phyloP scores from a whole-genome alignment of 2,329 filamentous ascomycete genomes.

The Annulohypoxylon truncatum region DNA sequence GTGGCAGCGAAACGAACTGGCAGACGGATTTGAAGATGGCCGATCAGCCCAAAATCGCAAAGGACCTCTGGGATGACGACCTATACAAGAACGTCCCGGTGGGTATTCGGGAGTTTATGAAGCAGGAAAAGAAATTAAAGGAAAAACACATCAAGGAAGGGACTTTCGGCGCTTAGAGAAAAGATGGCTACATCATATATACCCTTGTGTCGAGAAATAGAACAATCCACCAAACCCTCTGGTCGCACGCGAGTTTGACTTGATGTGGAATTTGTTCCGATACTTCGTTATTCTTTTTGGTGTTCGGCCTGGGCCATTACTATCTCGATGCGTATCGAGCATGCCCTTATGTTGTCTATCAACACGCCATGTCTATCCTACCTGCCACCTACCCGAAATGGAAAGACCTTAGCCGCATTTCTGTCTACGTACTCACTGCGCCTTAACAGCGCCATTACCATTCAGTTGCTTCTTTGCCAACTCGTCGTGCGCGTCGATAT shows the following conservation, averaged over 20 bases:
- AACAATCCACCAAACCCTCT: conserved; percentile 15
- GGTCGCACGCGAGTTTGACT: conserved; percentile 13
- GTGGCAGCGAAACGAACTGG: conserved; percentile 79
- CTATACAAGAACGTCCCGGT: conserved; percentile 86
- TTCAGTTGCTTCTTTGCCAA: conserved; percentile 65
- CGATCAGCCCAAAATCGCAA: conserved; percentile 56
- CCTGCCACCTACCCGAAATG: conserved; percentile 18
- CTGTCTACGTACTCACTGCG: conserved; percentile 14
- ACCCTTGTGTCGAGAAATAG: conserved; percentile 32
- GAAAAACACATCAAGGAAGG: conserved; percentile 73
- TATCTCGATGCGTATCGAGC: conserved; percentile 33
- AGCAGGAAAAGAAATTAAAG: conserved; percentile 90
- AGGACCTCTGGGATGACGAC: conserved; percentile 71
- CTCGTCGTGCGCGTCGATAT: conserved; percentile 92
- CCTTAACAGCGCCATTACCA: conserved; percentile 43
- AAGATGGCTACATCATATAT: conserved; percentile 30
- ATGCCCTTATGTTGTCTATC: conserved; percentile 31
- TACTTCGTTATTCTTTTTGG: conserved; percentile 19
- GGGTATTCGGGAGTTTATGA: conserved; percentile 97
- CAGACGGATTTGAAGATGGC: conserved; percentile 50
- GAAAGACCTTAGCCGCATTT: conserved; percentile 13
- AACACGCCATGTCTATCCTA: conserved; percentile 32
- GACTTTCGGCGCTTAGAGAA: conserved; percentile 56
- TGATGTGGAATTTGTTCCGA: conserved; percentile 11
- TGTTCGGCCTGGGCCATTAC: conserved; percentile 18